phyloP scores from a whole-genome alignment of 805 yeast genomes.

The Priceomyces fermenticarens region DNA sequence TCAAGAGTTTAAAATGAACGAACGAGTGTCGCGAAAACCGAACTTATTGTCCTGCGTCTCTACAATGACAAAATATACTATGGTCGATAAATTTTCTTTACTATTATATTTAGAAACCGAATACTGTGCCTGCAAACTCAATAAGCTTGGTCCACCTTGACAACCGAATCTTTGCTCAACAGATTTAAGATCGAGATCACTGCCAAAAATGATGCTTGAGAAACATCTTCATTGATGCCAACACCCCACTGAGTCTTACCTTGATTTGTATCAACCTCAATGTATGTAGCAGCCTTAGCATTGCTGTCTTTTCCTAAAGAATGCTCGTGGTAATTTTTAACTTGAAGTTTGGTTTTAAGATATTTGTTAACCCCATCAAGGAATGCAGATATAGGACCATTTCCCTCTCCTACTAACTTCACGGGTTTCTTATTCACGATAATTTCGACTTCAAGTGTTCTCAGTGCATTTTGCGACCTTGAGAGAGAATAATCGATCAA shows the following conservation, averaged over 20 bases:
- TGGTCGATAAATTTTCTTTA: not conserved
- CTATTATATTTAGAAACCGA: not conserved
- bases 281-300: conserved; percentile 75
- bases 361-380: conserved; percentile 54
- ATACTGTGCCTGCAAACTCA: no score
- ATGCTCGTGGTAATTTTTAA: conserved; percentile 73
- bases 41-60: not conserved
- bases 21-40: no score
- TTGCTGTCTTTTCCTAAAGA: conserved; percentile 71
- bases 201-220: conserved; percentile 77
- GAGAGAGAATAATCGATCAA: conserved; percentile 48
- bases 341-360: conserved; percentile 53
- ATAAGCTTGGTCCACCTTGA: not conserved
- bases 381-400: conserved; percentile 81
- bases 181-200: conserved; percentile 62
- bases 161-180: conserved; percentile 17
- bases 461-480: conserved; percentile 33
- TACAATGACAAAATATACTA: not conserved
- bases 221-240: conserved; percentile 86
- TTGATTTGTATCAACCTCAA: conserved; percentile 34
- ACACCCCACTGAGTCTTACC: conserved; percentile 71
- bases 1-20: no score
- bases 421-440: conserved; percentile 41
- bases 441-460: conserved; percentile 48
- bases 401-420: conserved; percentile 60